Base-by-base conservation (phyloP, 106 monocot genomes). In the Gastrodia elata region DNA sequence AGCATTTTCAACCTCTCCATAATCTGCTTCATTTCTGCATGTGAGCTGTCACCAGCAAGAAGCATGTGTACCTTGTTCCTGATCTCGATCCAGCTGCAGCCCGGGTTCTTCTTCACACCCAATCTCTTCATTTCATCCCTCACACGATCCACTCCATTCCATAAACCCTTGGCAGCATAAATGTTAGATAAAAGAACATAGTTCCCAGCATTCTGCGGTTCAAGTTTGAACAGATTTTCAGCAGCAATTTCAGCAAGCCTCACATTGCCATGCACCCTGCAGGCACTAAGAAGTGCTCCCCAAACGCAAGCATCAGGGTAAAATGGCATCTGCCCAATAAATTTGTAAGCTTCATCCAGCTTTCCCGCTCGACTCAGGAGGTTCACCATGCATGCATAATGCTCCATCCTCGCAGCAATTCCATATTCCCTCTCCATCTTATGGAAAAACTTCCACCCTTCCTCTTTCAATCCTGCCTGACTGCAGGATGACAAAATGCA, bases 41-140 rank as follows among this genome's bases (percentile, higher is more conserved):
- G 94, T 5, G 82, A 77, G 1, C 72, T 86, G 36, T 94, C 86
- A 11, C 90, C 90, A 0, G 94, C 90, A 11, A 94, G 79, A 68
- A 94, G 77, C 80, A 81, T 79, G 59, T 94, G 88, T 64, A 88
- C 77, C 77, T 83, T 85, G 56, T 84, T 84, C 78, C 84, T 87
- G 1, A 94, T 67, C 86, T 94, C 86, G 28, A 88, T 94, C 90
- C 94, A 94, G 55, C 90, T 94, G 40, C 79, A 88, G 2, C 94
- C 88, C 13, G 85, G 82, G 39, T 94, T 85, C 72, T 94, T 94
- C 41, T 34, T 88, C 79, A 94, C 55, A 0, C 90, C 90, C 77
- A 83, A 74, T 8, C 35, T 74, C 79, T 80, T 91, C 94, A 91
- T 86, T 38, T 15, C 74, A 20, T 80, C 79, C 73, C 90, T 80